Percentiles rank a stretch among this genome's conserved stretches.
Evolutionary conservation across 495 filamentous ascomycete genomes (phyloP).

Genomic region (Penicillium coffeae): DNA sequence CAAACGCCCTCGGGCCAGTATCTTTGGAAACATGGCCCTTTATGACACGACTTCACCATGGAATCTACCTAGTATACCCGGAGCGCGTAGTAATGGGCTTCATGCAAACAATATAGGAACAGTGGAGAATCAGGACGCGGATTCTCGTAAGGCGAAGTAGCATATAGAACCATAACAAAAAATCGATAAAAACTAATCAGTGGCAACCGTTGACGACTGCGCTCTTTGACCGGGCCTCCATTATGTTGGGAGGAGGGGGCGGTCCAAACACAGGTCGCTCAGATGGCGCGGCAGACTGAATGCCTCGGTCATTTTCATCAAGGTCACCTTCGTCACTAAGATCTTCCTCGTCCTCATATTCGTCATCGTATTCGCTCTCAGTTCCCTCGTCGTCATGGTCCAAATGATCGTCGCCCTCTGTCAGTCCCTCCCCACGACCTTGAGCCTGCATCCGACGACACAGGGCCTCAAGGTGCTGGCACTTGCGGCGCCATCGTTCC

Average conservation of each 20-base stretch:
- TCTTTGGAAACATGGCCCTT: too few species aligned
- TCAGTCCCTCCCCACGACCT: constrained; percentile 63
- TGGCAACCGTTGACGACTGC: constrained; percentile 48
- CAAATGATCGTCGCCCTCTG: constrained; percentile 43
- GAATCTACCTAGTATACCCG: too few species aligned
- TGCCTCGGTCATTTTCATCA: constrained; percentile 45
- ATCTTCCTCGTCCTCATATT: constrained; percentile 66
- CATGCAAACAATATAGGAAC: neutral
- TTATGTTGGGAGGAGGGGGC: constrained; percentile 51
- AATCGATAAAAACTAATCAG: constrained; percentile 14
- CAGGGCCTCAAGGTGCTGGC: constrained; percentile 86
- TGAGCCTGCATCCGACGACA: constrained; percentile 93
- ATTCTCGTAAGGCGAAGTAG: neutral
- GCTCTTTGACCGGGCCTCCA: constrained; percentile 45
- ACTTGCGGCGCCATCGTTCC: constrained; percentile 79
- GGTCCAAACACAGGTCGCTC: constrained; percentile 52
- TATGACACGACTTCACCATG: too few species aligned
- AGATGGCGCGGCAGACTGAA: constrained; percentile 30
- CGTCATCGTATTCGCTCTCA: constrained; percentile 66
- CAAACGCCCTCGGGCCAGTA: too few species aligned
- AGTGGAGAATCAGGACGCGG: too few species aligned
- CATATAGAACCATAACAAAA: neutral
- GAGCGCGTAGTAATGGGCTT: neutral
- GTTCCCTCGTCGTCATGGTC: constrained; percentile 69
- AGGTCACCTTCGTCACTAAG: constrained; percentile 66